phyloP scores from a whole-genome alignment of 1,284 basidiomycete species.

The Trametes hirsuta region DNA sequence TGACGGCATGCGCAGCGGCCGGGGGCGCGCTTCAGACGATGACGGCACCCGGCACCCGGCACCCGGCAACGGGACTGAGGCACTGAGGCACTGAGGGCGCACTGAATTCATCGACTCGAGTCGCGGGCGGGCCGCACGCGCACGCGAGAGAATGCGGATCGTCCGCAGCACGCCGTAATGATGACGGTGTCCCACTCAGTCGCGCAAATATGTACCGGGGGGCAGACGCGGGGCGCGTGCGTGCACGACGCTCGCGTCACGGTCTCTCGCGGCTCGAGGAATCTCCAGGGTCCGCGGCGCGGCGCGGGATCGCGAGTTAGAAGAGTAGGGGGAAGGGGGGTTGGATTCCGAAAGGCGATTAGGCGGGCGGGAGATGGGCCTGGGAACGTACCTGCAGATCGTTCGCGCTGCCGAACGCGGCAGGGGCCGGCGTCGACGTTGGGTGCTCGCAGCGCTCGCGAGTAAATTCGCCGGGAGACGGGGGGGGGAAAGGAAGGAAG shows the following conservation, averaged over 20 bases:
- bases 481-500: not conserved
- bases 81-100: too few species aligned
- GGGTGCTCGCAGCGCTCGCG: not conserved
- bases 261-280: not conserved
- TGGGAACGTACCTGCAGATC: constrained; percentile 27
- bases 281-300: not conserved
- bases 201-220: not conserved
- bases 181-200: not conserved
- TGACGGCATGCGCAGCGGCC: too few species aligned
- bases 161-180: constrained; percentile 12
- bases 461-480: constrained; percentile 14
- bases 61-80: too few species aligned
- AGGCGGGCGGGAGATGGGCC: constrained; percentile 2
- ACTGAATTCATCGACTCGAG: too few species aligned
- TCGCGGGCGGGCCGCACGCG: not conserved
- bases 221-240: not conserved
- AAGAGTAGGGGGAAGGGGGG: not conserved
- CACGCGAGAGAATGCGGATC: constrained; percentile 5
- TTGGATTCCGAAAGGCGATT: too few species aligned
- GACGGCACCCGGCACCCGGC: too few species aligned
- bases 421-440: not conserved
- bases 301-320: not conserved
- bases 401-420: not conserved
- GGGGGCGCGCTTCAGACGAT: too few species aligned
- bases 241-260: too few species aligned